A percentile compares a stretch with the other conserved stretches of the same genome.
Evolutionary conservation across 2,329 filamentous ascomycete genomes (phyloP).

Genomic region (Nigrospora sphaerica): DNA sequence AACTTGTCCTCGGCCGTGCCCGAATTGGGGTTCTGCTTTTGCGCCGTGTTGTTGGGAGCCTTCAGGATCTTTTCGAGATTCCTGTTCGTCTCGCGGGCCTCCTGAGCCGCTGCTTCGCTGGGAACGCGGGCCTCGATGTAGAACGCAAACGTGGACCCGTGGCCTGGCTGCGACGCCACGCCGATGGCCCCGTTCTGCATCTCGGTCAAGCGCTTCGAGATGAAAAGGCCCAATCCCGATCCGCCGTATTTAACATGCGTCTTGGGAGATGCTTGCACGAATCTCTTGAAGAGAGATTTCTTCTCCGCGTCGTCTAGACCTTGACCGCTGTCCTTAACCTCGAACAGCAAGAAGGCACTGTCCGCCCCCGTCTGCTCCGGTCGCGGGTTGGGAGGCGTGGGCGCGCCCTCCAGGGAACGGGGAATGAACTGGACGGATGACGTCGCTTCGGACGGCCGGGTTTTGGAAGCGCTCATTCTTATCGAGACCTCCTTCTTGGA

Average conservation of each 20-base stretch:
- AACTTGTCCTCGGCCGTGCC: constrained; percentile 10
- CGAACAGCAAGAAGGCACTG: constrained; percentile 61
- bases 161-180: constrained; percentile 55
- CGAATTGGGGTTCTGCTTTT: constrained; percentile 4
- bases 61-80: constrained; percentile 17
- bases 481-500: constrained; percentile 49
- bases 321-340: constrained; percentile 62
- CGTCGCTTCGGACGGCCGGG: constrained; percentile 31
- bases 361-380: constrained; percentile 26
- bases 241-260: constrained; percentile 67
- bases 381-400: constrained; percentile 23
- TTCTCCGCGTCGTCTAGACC: constrained; percentile 56
- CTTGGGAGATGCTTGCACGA: constrained; percentile 58
- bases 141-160: constrained; percentile 68
- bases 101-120: constrained; percentile 28
- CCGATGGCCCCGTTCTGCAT: constrained; percentile 71
- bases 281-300: constrained; percentile 58
- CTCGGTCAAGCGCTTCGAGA: constrained; percentile 65
- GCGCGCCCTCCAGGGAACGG: constrained; percentile 38
- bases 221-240: constrained; percentile 64
- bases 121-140: constrained; percentile 52
- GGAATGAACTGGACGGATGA: constrained; percentile 57
- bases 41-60: constrained; percentile 6
- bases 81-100: constrained; percentile 24
- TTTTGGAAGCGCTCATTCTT: constrained; percentile 37